Evolutionary conservation across 306 rosid species (phyloP).

Genomic region (Begonia peltatifolia): DNA sequence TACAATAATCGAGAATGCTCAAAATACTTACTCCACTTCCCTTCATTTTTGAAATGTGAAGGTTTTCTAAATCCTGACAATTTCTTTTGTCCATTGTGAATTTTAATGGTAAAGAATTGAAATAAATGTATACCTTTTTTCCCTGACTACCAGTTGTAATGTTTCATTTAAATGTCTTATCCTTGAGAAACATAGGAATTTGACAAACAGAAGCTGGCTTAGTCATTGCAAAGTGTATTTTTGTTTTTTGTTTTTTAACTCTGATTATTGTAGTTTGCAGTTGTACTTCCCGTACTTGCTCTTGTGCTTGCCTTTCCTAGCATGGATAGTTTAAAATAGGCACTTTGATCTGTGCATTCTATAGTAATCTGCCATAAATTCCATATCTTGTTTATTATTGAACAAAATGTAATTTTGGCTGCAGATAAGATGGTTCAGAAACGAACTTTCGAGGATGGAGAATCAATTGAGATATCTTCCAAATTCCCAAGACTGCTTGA

Average conservation of each 20-base stretch:
- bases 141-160: no score
- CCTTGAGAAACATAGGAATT: no score
- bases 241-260: neutral
- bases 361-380: neutral
- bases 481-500: neutral
- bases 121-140: no score
- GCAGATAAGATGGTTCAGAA: conserved; percentile 1
- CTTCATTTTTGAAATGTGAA: no score
- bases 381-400: neutral
- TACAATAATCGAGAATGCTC: no score
- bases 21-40: no score
- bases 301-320: neutral
- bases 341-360: neutral
- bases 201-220: no score
- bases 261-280: neutral
- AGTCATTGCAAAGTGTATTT: no score
- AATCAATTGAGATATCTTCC: neutral
- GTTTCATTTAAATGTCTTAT: no score
- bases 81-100: no score
- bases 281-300: neutral
- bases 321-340: neutral
- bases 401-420: neutral
- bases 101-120: no score
- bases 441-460: neutral
- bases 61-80: no score